Evolutionary conservation across 75 land plant species (phyloP), one percentile per base, ranked within the genome.

Genomic region (Cupressus sempervirens): DNA sequence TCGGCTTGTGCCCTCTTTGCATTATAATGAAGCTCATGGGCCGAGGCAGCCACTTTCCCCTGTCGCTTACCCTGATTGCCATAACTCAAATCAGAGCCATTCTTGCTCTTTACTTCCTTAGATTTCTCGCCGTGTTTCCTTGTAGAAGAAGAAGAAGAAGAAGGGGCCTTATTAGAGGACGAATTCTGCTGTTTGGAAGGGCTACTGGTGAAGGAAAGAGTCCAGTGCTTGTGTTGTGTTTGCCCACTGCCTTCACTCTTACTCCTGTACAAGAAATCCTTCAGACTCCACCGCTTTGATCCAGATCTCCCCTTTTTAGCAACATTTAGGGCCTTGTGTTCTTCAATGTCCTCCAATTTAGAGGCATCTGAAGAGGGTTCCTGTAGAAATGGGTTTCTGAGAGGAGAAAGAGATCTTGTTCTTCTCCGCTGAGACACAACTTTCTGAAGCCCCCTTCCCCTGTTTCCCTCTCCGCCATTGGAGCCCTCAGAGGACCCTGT

Each of bases 1-100:
- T 93, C 96, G 30, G 95, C 92, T 58, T 94, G 93, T 1, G 92
- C 92, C 80, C 95, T 87, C 34, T 94, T 89, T 38, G 88, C 83
- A 38, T 89, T 90, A 91, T 94, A 93, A 77, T 88, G 96, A 84
- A 89, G 67, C 89, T 93, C 95, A 84, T 94, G 96, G 0, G 93
- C 81, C 16, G 96, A 93, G 15, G 83, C 75, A 41, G 85, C 81
- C 7, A 81, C 67, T 56, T 88, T 79, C 45, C 91, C 82, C 23
- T 62, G 3, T 7, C 81, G 65, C 16, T 83, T 85, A 82, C 13
- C 16, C 53, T 16, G 86, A 79, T 58, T 48, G 76, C 53, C 35
- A 7, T 18, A 48, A 83, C 26, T 70, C 29, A 68, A 9, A 83
- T 62, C 52, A 14, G 20, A 56, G 3, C 9, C 87, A 11, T 30